Base-by-base conservation (phyloP, 805 yeast genomes). In the Komagataella pastoris region DNA sequence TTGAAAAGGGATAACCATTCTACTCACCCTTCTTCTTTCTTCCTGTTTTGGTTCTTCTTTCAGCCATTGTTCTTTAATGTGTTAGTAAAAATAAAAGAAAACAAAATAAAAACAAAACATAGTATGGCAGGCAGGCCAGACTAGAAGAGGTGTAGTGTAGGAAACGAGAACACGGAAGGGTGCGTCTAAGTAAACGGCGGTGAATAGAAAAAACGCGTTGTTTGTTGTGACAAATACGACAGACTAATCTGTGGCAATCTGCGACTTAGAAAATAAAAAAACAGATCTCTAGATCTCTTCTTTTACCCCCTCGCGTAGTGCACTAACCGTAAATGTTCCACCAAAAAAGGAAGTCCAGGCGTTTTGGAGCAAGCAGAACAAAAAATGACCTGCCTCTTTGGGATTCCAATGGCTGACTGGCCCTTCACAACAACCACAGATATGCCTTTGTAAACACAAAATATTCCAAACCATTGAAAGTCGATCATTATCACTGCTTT, bases 21-120 rank as follows among this genome's bases (percentile, higher is more conserved):
- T 6, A 55, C 57, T 30, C 50, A 54, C 57, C 58, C 67, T 67
- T 67, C 72, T 67, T 67, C 64, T 62, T 65, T 65, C 69, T 67
- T 18, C 51, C 47, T 53, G 61, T 61, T 60, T 61, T 64, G 50
- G 58, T 48, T 54, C 55, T 55, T 52, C 56, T 54, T 52, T 55
- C 63, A 53, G 65, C 59, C 67, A 64, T 64, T 57, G 46, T 58
- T 18, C 47, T 45, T 23, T 49, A 24, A 49, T 49, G 50, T 44
- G 49, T 19, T 17, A 52, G 52, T 53, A 24, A 40, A 44, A 21
- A 21, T 21, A 21, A n/a, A 51, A 24, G 19, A 46, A 10, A 46
- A 30, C 30, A 21, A 23, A 40, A 53, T 51, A 53, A 50, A 44
- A 52, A 52, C 44, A 44, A 47, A 49, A 2, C 18, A 44, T 23